phyloP scores from a whole-genome alignment of 371 early-diverging fungal species.

The Nematocida ironsii region DNA sequence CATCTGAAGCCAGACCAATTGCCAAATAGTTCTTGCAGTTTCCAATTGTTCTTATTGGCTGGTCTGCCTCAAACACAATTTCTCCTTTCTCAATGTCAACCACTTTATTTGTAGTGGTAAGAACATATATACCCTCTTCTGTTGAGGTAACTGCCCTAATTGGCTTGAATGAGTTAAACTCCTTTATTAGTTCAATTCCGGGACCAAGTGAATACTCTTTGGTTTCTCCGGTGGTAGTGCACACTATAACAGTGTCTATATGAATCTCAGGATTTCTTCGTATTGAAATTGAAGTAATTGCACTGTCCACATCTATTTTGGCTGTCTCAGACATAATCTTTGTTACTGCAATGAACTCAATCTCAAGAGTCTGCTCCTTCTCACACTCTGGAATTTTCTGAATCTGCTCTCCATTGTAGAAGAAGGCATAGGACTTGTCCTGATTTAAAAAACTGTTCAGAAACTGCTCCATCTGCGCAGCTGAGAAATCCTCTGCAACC shows the following conservation, averaged over 20 bases:
- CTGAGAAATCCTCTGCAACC: conserved; percentile 22
- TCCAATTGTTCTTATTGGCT: conserved; percentile 39
- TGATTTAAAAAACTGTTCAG: conserved; percentile 31
- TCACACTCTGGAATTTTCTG: conserved; percentile 12
- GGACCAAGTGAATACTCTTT: conserved; percentile 46
- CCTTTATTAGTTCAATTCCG: conserved; percentile 18
- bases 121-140: conserved; percentile 37
- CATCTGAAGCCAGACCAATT: conserved; percentile 34
- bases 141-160: conserved; percentile 54
- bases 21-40: conserved; percentile 33
- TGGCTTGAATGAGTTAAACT: conserved; percentile 52
- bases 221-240: conserved; percentile 33
- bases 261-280: conserved; percentile 48
- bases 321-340: conserved; percentile 45
- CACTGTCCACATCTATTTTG: conserved; percentile 22
- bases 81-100: conserved; percentile 33
- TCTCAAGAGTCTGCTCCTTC: conserved; percentile 24
- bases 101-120: conserved; percentile 54
- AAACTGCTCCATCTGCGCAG: conserved; percentile 48
- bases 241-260: conserved; percentile 43
- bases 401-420: conserved; percentile 54
- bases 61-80: conserved; percentile 39
- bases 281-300: conserved; percentile 49
- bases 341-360: conserved; percentile 54
- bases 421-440: conserved; percentile 56